Conservation (phyloP, 768 basidiomycete species). For the Tubosaeta brunneosetosa region DNA sequence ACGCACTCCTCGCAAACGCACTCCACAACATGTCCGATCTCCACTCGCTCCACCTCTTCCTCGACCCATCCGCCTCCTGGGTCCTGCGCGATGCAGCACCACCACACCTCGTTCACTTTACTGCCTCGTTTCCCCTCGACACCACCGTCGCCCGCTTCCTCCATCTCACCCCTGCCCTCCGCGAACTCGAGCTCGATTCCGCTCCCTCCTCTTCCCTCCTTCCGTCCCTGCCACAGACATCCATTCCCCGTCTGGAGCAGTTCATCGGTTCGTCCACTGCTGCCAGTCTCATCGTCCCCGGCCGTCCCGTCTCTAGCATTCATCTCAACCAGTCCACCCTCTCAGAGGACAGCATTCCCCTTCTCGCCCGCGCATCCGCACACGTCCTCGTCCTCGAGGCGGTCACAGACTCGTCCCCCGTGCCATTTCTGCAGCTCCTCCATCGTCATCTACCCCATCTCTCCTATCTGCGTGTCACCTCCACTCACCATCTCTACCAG, state of each 20-base stretch:
- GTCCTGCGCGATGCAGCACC: conserved; percentile 37
- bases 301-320: conserved; percentile 60
- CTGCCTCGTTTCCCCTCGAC: conserved; percentile 61
- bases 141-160: conserved; percentile 56
- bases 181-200: conserved; percentile 51
- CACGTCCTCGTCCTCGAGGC: conserved; percentile 54
- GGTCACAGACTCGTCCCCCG: conserved; percentile 53
- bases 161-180: conserved; percentile 46
- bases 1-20: conserved; percentile 46
- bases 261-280: conserved; percentile 59
- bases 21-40: conserved; percentile 60
- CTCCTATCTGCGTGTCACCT: conserved; percentile 61
- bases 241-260: conserved; percentile 44
- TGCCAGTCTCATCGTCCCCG: conserved; percentile 55
- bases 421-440: conserved; percentile 53
- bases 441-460: conserved; percentile 55
- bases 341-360: conserved; percentile 49
- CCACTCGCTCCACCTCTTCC: conserved; percentile 44
- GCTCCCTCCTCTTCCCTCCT: conserved; percentile 19
- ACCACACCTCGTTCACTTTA: conserved; percentile 44
- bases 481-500: conserved; percentile 47
- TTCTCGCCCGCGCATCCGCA: conserved; percentile 46
- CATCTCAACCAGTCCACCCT: conserved; percentile 60
- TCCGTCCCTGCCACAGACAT: conserved; percentile 26
- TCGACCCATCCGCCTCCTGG: conserved; percentile 51